phyloP scores from a whole-genome alignment of 257 asterid genomes.

The Solanum pinnatisectum region DNA sequence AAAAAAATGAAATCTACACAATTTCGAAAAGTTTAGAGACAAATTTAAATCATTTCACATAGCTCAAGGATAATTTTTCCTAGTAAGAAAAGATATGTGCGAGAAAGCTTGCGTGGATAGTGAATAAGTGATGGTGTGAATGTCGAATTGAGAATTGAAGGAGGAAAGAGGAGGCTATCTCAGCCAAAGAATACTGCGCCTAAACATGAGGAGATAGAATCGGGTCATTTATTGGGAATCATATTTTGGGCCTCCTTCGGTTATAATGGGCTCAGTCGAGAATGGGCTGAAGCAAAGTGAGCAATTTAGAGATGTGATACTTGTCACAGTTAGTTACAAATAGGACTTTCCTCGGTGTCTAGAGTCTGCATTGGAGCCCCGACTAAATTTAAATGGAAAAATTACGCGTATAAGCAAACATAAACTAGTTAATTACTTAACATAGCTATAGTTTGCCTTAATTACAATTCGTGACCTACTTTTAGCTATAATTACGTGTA shows the following conservation, averaged over 20 bases:
- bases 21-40: background rate
- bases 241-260: background rate
- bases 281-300: background rate
- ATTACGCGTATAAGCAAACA: too few species aligned
- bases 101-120: background rate
- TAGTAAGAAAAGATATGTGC: background rate
- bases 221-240: background rate
- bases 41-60: background rate
- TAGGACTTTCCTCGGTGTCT: too few species aligned
- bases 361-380: too few species aligned
- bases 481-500: too few species aligned
- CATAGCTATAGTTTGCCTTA: too few species aligned
- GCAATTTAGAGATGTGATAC: background rate
- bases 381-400: too few species aligned
- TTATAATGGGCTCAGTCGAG: background rate
- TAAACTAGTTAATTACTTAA: too few species aligned
- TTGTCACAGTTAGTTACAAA: background rate
- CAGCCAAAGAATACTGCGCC: background rate
- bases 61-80: background rate
- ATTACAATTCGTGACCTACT: too few species aligned
- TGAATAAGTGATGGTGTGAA: background rate
- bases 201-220: background rate
- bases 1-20: background rate
- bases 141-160: background rate
- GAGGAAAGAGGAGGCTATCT: background rate